These are phyloP conservation scores for Suhomyces sp. DNA, from an alignment of 805 yeast genomes.

Conservation along the genomic window DNA sequence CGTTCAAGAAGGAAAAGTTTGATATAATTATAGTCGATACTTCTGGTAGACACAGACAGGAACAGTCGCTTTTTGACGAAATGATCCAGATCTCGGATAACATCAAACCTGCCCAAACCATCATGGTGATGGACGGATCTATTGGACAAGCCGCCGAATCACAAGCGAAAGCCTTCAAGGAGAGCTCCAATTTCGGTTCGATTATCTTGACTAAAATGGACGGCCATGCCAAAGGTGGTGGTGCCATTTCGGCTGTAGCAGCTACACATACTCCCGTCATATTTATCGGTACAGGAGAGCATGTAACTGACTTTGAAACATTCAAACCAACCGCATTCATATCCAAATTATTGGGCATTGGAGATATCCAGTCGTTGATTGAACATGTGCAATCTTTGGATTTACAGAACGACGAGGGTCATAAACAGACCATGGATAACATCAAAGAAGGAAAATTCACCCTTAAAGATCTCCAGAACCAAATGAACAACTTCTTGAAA, in stretches of 20 bases:
- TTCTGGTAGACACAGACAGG: conserved; percentile 97
- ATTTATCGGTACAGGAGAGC: conserved; percentile 98
- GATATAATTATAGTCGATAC: conserved; percentile 96
- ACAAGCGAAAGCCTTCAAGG: conserved; percentile 92
- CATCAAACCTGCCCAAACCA: conserved; percentile 90
- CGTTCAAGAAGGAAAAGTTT: conserved; percentile 86
- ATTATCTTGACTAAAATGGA: conserved; percentile 95
- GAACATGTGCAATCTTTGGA: conserved; percentile 90
- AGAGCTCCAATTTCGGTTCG: conserved; percentile 89
- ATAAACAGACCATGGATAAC: conserved; percentile 86
- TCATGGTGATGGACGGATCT: conserved; percentile 95
- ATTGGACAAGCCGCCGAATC: conserved; percentile 98
- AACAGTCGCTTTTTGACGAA: conserved; percentile 83
- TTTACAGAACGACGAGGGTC: conserved; percentile 61
- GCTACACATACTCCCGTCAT: conserved; percentile 93
- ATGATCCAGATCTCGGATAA: conserved; percentile 91
- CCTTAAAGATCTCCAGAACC: conserved; percentile 85
- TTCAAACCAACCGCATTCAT: conserved; percentile 88
- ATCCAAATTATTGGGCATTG: conserved; percentile 91
- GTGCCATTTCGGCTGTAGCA: conserved; percentile 98
- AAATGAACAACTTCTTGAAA: conserved; percentile 90
- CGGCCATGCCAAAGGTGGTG: conserved; percentile 99
- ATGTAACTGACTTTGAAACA: conserved; percentile 85
- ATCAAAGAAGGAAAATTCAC: conserved; percentile 95
- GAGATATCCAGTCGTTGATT: conserved; percentile 89